Evolutionary conservation across 139 green algal genomes (phyloP).

Genomic region (Tetraselmis striata): DNA sequence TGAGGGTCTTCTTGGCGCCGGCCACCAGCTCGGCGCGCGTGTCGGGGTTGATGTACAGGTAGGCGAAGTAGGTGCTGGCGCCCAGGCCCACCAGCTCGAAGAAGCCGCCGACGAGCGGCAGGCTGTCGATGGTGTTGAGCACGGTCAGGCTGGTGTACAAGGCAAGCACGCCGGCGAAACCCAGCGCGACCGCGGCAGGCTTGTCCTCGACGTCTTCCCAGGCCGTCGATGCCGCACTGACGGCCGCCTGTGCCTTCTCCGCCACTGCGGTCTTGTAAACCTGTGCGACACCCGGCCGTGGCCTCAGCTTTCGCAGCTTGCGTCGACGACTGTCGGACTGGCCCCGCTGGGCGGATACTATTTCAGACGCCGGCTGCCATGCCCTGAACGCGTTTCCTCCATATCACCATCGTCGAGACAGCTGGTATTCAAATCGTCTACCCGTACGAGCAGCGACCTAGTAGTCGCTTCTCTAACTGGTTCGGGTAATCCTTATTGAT

Average conservation of each 20-base stretch:
- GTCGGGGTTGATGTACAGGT: conserved; percentile 32
- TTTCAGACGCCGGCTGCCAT: too few relatives aligned
- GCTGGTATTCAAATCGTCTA: not conserved
- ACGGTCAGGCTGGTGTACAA: not conserved
- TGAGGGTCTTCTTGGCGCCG: not conserved
- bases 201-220: conserved; percentile 38
- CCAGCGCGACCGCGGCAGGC: conserved; percentile 20
- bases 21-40: not conserved
- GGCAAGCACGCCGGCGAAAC: conserved; percentile 8
- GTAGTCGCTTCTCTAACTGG: too few relatives aligned
- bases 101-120: conserved; percentile 24
- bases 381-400: too few relatives aligned
- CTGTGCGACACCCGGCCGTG: not conserved
- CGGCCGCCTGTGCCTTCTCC: not conserved
- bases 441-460: not conserved
- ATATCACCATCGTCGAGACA: not conserved
- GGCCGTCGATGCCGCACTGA: not conserved
- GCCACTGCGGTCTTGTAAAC: not conserved
- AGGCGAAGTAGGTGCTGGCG: conserved; percentile 36
- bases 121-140: conserved; percentile 16
- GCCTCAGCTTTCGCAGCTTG: too few relatives aligned
- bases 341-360: not conserved
- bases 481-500: too few relatives aligned
- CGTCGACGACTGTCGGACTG: not conserved
- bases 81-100: conserved; percentile 47